A percentile compares a stretch with the other conserved stretches of the same genome.
Conservation (phyloP, 192 early-diverging fungal species). For the Mortierella claussenii region DNA sequence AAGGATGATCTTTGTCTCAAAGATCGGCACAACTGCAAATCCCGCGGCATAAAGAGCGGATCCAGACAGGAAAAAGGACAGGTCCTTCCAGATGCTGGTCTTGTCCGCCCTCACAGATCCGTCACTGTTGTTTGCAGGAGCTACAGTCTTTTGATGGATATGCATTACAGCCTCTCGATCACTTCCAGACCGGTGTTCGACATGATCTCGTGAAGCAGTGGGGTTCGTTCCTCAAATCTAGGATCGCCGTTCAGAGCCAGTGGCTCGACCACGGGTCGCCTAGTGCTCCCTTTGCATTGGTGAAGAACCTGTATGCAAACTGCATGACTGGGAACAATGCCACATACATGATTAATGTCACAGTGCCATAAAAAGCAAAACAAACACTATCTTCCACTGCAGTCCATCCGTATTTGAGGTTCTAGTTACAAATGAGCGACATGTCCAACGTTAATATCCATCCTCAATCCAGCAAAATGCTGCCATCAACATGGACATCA, state of each 20-base stretch:
- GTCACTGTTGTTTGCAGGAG: too few species aligned
- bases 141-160: too few species aligned
- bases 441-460: background rate
- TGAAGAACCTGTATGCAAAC: conserved; percentile 9
- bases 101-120: too few species aligned
- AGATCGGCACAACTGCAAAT: conserved; percentile 8
- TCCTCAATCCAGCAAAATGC: too few species aligned
- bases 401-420: conserved; percentile 23
- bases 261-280: background rate
- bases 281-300: background rate
- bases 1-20: conserved; percentile 1
- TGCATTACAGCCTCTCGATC: too few species aligned
- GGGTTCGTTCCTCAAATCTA: background rate
- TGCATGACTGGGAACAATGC: conserved; percentile 30
- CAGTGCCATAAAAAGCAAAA: conserved; percentile 3
- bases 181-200: too few species aligned
- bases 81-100: conserved; percentile 12
- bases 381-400: conserved; percentile 1
- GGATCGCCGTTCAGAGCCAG: too few species aligned
- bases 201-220: background rate
- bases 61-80: conserved; percentile 29
- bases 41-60: background rate
- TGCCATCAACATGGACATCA: too few species aligned
- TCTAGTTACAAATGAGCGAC: conserved; percentile 2
- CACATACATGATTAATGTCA: conserved; percentile 22